Conservation (phyloP, 345 rosid species). For the Psidium guajava region DNA sequence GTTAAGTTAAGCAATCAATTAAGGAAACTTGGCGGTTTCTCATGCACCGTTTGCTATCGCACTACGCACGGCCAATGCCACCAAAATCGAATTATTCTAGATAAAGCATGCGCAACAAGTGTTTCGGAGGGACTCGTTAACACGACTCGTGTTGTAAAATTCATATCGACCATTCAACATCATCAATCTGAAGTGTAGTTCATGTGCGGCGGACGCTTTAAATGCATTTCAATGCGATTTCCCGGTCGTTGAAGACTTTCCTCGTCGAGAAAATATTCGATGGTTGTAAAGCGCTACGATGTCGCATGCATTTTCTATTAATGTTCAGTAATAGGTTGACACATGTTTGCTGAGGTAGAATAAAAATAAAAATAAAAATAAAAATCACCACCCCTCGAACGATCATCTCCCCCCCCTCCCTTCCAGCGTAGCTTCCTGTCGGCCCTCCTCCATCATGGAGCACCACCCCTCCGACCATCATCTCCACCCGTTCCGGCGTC, state of each 20-base stretch:
- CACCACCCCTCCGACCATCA: no score
- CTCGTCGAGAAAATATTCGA: neutral
- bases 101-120: neutral
- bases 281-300: no score
- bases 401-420: no score
- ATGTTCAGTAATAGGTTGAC: no score
- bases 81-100: neutral
- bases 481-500: no score
- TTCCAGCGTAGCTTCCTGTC: no score
- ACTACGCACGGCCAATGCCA: rapidly evolving
- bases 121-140: neutral
- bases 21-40: neutral
- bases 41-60: neutral
- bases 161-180: neutral
- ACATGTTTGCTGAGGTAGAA: no score
- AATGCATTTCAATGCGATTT: neutral
- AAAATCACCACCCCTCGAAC: no score
- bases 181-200: neutral
- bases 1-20: neutral
- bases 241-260: neutral
- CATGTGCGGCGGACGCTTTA: neutral
- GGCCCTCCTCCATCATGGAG: no score
- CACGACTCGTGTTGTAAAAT: no score
- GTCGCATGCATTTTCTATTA: no score
- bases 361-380: no score